A percentile compares a stretch with the other conserved stretches of the same genome.
phyloP scores from a whole-genome alignment of 306 rosid species.

The Delonix regia region DNA sequence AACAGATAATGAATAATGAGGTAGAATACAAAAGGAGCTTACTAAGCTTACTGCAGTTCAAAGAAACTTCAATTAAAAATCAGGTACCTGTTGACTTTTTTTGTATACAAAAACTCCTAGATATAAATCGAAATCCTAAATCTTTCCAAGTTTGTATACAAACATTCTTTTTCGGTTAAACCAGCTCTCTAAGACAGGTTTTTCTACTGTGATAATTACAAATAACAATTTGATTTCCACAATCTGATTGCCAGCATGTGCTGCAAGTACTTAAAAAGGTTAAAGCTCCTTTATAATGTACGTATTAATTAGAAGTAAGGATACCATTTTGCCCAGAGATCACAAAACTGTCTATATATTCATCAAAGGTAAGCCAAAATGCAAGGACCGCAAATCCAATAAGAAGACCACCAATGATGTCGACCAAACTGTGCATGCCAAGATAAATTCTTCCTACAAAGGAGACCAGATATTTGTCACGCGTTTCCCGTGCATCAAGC shows the following conservation, averaged over 20 bases:
- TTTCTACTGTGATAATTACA: neutral
- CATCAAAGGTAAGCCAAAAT: conserved; percentile 76
- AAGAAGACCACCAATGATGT: conserved; percentile 72
- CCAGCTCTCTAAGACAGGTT: neutral
- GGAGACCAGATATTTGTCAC: conserved; percentile 35
- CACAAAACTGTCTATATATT: conserved; percentile 66
- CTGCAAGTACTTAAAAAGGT: conserved; percentile 4
- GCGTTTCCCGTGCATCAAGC: conserved; percentile 23
- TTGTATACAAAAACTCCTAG: conserved; percentile 1
- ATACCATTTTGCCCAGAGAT: conserved; percentile 87
- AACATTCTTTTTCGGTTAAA: neutral
- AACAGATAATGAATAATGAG: conserved; percentile 24
- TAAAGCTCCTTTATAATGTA: conserved; percentile 24
- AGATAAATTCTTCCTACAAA: conserved; percentile 91
- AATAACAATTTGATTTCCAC: conserved; percentile 23
- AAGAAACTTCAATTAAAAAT: neutral
- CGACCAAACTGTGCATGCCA: conserved; percentile 94
- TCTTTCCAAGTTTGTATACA: neutral
- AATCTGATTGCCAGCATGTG: conserved; percentile 14
- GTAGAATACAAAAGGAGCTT: conserved; percentile 21
- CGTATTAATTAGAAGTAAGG: conserved; percentile 24
- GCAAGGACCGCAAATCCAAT: conserved; percentile 73
- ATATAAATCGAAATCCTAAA: neutral
- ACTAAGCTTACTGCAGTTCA: neutral
- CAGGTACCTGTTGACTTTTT: neutral